These are phyloP conservation scores for Zychaea mexicana DNA, from an alignment of 371 early-diverging fungal genomes.

Conservation along the genomic window DNA sequence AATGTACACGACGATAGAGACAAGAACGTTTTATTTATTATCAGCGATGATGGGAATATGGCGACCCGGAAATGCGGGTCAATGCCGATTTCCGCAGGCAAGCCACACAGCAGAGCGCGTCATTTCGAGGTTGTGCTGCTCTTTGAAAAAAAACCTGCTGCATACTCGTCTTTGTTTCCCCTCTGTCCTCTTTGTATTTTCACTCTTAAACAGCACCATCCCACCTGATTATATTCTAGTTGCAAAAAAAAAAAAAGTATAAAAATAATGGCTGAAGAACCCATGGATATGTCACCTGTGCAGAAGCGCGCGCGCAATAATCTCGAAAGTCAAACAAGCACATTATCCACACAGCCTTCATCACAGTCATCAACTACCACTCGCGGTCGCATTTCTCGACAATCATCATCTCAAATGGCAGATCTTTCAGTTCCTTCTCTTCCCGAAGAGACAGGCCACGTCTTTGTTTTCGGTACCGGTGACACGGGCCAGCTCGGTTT, in stretches of 20 bases:
- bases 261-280: background rate
- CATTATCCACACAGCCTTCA: background rate
- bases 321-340: background rate
- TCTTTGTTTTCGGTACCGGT: slow-evolving; percentile 94
- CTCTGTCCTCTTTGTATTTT: background rate
- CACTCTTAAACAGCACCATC: too few relatives aligned
- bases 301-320: slow-evolving; percentile 5
- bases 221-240: too few relatives aligned
- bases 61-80: too few relatives aligned
- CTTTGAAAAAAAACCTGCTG: too few relatives aligned
- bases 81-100: too few relatives aligned
- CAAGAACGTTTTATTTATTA: too few relatives aligned
- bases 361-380: background rate
- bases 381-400: background rate
- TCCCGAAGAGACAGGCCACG: slow-evolving; percentile 55
- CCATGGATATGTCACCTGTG: slow-evolving; percentile 8
- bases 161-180: too few relatives aligned
- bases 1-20: too few relatives aligned
- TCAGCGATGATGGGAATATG: too few relatives aligned
- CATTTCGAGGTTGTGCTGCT: too few relatives aligned
- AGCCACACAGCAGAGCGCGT: too few relatives aligned
- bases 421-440: slow-evolving; percentile 8
- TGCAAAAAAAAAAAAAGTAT: background rate
- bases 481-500: slow-evolving; percentile 97
- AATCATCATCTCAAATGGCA: background rate